Percentiles rank a stretch among this genome's conserved stretches.
phyloP scores from a whole-genome alignment of 208 protist genomes.

The Borovskyia barvae region DNA sequence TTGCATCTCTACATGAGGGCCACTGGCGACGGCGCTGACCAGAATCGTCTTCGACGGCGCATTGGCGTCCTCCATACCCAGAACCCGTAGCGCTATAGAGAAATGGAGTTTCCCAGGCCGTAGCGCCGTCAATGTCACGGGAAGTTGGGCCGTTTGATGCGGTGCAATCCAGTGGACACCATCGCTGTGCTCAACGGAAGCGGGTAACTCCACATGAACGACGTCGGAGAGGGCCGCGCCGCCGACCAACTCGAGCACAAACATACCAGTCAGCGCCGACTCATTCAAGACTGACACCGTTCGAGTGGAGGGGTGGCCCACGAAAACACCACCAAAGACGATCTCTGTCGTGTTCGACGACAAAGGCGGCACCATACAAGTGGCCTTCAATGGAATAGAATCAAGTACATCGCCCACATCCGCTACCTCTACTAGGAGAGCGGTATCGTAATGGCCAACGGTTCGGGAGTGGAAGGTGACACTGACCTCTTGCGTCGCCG shows the following conservation, averaged over 20 bases:
- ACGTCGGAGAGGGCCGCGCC: slow-evolving; percentile 33
- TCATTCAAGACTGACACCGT: slow-evolving; percentile 91
- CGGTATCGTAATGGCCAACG: slow-evolving; percentile 74
- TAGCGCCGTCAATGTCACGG: slow-evolving; percentile 74
- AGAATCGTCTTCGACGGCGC: slow-evolving; percentile 47
- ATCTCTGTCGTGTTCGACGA: slow-evolving; percentile 55
- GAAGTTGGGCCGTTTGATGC: slow-evolving; percentile 53
- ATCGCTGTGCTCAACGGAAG: slow-evolving; percentile 20
- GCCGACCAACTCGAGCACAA: slow-evolving; percentile 80
- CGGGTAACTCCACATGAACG: slow-evolving; percentile 22
- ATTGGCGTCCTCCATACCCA: slow-evolving; percentile 46
- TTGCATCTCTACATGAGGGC: slow-evolving; percentile 70
- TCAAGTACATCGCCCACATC: slow-evolving; percentile 90
- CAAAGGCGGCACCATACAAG: slow-evolving; percentile 87
- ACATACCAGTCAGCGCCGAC: slow-evolving; percentile 90
- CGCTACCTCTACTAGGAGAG: slow-evolving; percentile 92
- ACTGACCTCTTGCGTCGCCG: slow-evolving; percentile 50
- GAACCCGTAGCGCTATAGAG: slow-evolving; percentile 73
- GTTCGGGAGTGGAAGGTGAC: slow-evolving; percentile 82
- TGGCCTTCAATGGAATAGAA: slow-evolving; percentile 80
- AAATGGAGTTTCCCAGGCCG: slow-evolving; percentile 77
- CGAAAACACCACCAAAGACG: slow-evolving; percentile 90
- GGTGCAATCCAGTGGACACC: slow-evolving; percentile 30
- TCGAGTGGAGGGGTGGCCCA: slow-evolving; percentile 84
- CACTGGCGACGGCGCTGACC: slow-evolving; percentile 70